Evolutionary conservation across 2,329 filamentous ascomycete genomes (phyloP).

Genomic region (Fusarium sp.): DNA sequence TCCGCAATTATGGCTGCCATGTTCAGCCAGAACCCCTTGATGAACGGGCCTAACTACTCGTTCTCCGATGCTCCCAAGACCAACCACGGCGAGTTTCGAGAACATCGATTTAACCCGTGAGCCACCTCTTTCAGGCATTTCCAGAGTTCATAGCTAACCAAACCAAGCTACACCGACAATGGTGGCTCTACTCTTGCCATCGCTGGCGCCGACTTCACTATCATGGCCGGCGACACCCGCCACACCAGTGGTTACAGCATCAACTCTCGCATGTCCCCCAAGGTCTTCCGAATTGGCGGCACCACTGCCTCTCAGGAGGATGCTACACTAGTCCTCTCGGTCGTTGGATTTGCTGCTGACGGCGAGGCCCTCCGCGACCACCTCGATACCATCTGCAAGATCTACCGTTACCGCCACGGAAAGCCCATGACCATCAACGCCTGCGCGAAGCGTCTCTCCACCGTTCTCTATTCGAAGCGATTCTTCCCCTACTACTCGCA

Average conservation of each 20-base stretch:
- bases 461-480: conserved; percentile 95
- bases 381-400: conserved; percentile 94
- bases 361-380: conserved; percentile 94
- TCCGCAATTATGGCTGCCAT: conserved; percentile 67
- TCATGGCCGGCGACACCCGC: conserved; percentile 96
- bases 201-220: conserved; percentile 91
- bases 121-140: conserved; percentile 44
- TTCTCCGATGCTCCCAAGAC: conserved; percentile 70
- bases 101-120: conserved; percentile 95
- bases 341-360: conserved; percentile 96
- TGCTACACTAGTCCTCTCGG: conserved; percentile 87
- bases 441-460: conserved; percentile 93
- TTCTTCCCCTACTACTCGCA: conserved; percentile 99
- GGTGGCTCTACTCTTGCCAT: conserved; percentile 97
- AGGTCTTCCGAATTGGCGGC: conserved; percentile 97
- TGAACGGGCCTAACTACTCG: conserved; percentile 77
- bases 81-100: conserved; percentile 65
- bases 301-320: conserved; percentile 87
- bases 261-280: conserved; percentile 94
- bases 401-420: conserved; percentile 98
- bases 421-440: conserved; percentile 96
- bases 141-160: conserved; percentile 9
- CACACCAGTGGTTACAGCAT: conserved; percentile 98
- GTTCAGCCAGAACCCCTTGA: conserved; percentile 76
- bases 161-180: conserved; percentile 92